Conservation (phyloP, 805 yeast species). For the Starmerella bacillaris region DNA sequence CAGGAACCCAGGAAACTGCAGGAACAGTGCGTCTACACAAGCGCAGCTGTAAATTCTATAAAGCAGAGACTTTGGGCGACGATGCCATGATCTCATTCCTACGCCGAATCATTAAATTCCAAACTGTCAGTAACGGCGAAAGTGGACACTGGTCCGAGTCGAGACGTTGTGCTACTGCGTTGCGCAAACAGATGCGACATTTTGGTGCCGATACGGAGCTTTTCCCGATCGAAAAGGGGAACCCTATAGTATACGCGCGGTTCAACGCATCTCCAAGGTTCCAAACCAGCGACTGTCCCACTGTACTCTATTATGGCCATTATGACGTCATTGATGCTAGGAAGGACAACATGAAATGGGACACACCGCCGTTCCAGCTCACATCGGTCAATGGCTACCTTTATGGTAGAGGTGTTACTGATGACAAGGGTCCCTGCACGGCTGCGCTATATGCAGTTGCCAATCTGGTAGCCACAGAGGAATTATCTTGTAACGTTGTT, state of each 20-base stretch:
- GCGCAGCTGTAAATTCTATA: background rate
- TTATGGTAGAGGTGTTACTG: constrained; percentile 84
- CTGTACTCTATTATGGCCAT: constrained; percentile 79
- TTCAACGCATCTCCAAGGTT: constrained; percentile 29
- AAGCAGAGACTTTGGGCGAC: constrained; percentile 27
- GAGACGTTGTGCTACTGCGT: constrained; percentile 65
- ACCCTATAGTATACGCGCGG: constrained; percentile 68
- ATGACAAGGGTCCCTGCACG: constrained; percentile 82
- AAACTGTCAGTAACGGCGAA: constrained; percentile 62
- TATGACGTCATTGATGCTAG: constrained; percentile 83
- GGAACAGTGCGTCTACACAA: background rate
- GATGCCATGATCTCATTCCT: constrained; percentile 50
- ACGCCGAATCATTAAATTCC: constrained; percentile 43
- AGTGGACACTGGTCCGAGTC: constrained; percentile 57
- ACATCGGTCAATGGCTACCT: constrained; percentile 68
- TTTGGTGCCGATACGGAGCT: constrained; percentile 51
- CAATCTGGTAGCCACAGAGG: constrained; percentile 34
- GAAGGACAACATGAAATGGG: constrained; percentile 37
- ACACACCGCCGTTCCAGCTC: constrained; percentile 57
- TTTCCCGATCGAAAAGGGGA: constrained; percentile 57
- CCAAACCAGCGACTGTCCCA: background rate
- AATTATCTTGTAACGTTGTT: constrained; percentile 52
- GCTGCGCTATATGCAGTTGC: constrained; percentile 82
- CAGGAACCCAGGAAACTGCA: background rate
- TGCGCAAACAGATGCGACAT: constrained; percentile 41